Base-by-base conservation (phyloP, 2,329 filamentous ascomycete species). In the Colletotrichum euphorbiae region DNA sequence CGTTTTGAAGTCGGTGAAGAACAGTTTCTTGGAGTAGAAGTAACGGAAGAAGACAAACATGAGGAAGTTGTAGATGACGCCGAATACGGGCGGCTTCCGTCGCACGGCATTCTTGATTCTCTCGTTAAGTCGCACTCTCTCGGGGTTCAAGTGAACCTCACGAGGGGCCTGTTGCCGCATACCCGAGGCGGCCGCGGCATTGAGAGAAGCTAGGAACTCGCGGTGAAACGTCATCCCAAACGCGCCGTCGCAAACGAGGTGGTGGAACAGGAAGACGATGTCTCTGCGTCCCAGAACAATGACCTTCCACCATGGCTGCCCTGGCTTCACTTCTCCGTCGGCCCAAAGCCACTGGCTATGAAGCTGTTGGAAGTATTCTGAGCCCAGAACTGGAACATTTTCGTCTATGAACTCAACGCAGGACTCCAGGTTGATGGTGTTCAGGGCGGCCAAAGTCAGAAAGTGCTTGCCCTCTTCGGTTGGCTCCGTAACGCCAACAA, bases 141-240 rank as follows among this genome's bases (percentile, higher is more conserved):
- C 62, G 24, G 50, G 50, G 11, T 57, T 38, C 3, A 69, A 12
- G 15, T 52, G 50, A 6, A 67, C 40, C 3, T 17, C 48, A 2
- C 28, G 43, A 3, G 62, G 48, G 17, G 40, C 19, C 3, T n/a
- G 48, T 24, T 17, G 33, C 15, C 19, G 51, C 46, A 48, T 17
- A 15, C 38, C 21, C 0, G 51, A 67, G n/a, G 13, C 42, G 24
- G 51, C 57, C 4, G 55, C 12, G 21, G 17, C 56, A 24, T 69
- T 69, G 28, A 69, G 63, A 0, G 67, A 51, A 9, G 56, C 63
- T 1, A 69, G 56, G 4, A 67, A 52, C 24, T 69, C 63, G 13
- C 63, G 67, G 15, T 69, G 67, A 42, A 69, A 69, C 3, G 50
- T 62, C 62, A 69, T 67, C 0, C 67, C 67, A 2, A 69, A 69